Evolutionary conservation across 805 yeast species (phyloP).

Genomic region (Pichia ethanolica): DNA sequence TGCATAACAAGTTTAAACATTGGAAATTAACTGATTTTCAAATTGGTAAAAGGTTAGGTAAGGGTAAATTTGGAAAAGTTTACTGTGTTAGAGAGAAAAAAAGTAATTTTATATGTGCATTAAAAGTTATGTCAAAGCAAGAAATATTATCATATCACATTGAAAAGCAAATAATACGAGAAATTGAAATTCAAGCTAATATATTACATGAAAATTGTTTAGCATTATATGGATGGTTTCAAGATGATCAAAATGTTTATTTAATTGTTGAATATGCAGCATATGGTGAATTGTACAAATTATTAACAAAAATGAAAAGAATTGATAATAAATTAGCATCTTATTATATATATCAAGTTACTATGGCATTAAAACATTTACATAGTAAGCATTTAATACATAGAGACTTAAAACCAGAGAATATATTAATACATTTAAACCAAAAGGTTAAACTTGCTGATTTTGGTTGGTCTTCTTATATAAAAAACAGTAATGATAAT

Average conservation of each 20-base stretch:
- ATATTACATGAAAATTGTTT: constrained; percentile 73
- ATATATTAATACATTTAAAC: constrained; percentile 69
- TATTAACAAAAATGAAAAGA: constrained; percentile 36
- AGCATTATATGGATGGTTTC: constrained; percentile 79
- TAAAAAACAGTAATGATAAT: constrained; percentile 18
- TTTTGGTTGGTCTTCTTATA: constrained; percentile 88
- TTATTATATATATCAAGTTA: constrained; percentile 73
- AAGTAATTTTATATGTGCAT: constrained; percentile 78
- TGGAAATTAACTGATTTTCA: constrained; percentile 56
- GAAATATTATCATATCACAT: constrained; percentile 70
- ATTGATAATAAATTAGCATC: constrained; percentile 72
- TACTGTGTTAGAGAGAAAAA: constrained; percentile 75
- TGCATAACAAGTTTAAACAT: not conserved
- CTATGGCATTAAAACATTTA: constrained; percentile 68
- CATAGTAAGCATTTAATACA: constrained; percentile 80
- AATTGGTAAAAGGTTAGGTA: constrained; percentile 80
- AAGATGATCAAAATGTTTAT: constrained; percentile 74
- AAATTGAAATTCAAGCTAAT: constrained; percentile 82
- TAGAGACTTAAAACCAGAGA: constrained; percentile 92
- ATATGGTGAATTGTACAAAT: constrained; percentile 78
- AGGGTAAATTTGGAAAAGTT: constrained; percentile 90
- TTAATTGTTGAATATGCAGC: constrained; percentile 78
- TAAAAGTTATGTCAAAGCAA: constrained; percentile 82
- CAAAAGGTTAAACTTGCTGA: constrained; percentile 53
- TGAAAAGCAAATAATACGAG: constrained; percentile 81